Evolutionary conservation across 78 protist species (phyloP), one percentile per base, ranked within the genome.

Genomic region (Parvularia atlantis): DNA sequence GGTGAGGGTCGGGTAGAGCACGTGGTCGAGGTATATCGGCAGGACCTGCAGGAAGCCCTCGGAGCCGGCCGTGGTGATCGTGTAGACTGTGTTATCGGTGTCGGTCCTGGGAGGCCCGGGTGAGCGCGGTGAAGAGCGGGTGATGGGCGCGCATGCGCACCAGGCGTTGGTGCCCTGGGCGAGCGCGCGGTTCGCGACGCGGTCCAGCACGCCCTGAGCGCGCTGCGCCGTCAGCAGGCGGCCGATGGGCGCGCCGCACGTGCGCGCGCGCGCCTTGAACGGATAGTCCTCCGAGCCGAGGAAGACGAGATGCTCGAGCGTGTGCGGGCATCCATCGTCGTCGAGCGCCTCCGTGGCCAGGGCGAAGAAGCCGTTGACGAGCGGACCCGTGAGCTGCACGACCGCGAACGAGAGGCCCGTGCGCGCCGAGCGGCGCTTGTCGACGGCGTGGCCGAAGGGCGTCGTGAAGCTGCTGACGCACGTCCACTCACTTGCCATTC

Each of bases 21-120:
- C 60, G 80, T 91, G 96, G 72, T 91, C 96, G 9, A 88, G 57
- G 61, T 69, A 91, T 41, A 89, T 60, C 35, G 92, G 91, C 30
- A 91, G 66, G 39, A 80, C 31, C 39, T 41, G 41, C n/a, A 91
- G 79, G 68, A 82, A 77, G 24, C 96, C 96, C 36, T 87, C 82
- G 20, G 61, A 13, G 28, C 87, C 90, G 17, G 82, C 84, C 66
- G 4, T 41, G 46, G 46, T 41, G 46, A 41, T 58, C 43, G 84
- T 78, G 84, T 85, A 85, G 52, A 56, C 52, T 6, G 90, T 85
- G 86, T 81, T 83, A 68, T 85, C 86, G 19, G 69, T 64, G 36
- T 50, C 90, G 1, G 90, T 85, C 76, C n/a, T n/a, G n/a, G n/a
- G n/a, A n/a, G n/a, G n/a, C n/a, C n/a, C n/a, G n/a, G n/a, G n/a